Evolutionary conservation across 1,139 yeast species (phyloP).

Genomic region (Zygoascus sp.): DNA sequence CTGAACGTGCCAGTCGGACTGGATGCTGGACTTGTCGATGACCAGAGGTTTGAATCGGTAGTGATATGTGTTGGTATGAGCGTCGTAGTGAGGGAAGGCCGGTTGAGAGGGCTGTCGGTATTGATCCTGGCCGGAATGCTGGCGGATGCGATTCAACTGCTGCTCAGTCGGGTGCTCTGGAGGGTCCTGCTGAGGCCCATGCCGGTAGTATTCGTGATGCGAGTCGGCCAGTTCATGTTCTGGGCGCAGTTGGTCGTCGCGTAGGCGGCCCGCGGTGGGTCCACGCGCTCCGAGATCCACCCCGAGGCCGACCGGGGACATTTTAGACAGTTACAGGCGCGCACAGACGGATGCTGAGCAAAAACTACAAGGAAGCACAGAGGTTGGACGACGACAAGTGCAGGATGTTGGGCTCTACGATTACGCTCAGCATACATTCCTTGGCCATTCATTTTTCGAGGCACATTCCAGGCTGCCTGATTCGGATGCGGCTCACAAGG

Average conservation of each 20-base stretch:
- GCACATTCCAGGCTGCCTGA: constrained; percentile 5
- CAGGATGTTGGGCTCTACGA: no score
- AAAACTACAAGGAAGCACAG: neutral
- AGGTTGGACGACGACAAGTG: no score
- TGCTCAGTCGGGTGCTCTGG: neutral
- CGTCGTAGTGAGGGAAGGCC: constrained; percentile 7
- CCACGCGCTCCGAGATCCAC: constrained; percentile 6
- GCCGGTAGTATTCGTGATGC: neutral
- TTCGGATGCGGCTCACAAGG: neutral
- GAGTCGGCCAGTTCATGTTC: neutral
- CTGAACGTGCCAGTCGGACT: constrained; percentile 5
- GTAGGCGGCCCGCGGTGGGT: neutral
- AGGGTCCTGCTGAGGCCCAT: no score
- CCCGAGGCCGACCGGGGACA: constrained; percentile 5
- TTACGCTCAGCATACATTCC: constrained; percentile 4
- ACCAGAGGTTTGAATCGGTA: constrained; percentile 7
- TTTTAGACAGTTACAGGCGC: no score
- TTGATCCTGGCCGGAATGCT: neutral
- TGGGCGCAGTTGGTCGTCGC: neutral
- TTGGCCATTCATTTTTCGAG: neutral
- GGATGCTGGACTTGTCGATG: constrained; percentile 1
- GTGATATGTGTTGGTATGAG: constrained; percentile 9
- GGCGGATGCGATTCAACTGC: neutral
- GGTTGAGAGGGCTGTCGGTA: neutral
- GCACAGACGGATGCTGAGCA: no score